phyloP scores from a whole-genome alignment of 139 green algal species.

The Deuterostichococcus epilithicus region DNA sequence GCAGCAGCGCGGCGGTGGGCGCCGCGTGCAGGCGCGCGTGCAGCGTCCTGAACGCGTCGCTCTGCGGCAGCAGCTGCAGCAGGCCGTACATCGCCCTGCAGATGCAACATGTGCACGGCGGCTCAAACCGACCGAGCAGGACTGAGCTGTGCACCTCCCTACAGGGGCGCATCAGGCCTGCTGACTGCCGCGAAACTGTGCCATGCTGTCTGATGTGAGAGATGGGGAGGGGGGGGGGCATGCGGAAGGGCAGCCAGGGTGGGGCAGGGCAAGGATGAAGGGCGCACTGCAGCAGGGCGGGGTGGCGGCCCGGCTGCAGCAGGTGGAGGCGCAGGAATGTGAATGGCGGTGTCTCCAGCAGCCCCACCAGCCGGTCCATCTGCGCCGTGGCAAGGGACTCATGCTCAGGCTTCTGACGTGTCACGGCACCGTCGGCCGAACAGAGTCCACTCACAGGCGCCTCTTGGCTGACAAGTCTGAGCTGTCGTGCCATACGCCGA shows the following conservation, averaged over 20 bases:
- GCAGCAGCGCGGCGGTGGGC: constrained; percentile 46
- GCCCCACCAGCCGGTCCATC: constrained; percentile 80
- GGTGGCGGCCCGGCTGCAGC: constrained; percentile 66
- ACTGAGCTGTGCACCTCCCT: constrained; percentile 9
- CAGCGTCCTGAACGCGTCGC: constrained; percentile 81
- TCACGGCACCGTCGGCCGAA: no score
- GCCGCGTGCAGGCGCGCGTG: constrained; percentile 53
- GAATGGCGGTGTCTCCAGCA: constrained; percentile 92
- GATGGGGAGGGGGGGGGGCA: no score
- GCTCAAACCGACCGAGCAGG: not conserved
- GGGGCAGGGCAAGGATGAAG: not conserved
- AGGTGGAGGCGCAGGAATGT: constrained; percentile 88
- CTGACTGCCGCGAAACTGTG: not conserved
- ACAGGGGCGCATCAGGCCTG: constrained; percentile 50
- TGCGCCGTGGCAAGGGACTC: constrained; percentile 25
- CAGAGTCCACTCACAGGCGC: no score
- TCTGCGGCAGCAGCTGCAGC: constrained; percentile 95
- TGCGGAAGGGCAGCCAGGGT: not conserved
- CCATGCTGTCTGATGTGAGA: not conserved
- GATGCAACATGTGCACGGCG: not conserved
- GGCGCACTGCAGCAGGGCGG: constrained; percentile 55
- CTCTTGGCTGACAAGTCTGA: no score
- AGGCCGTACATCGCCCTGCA: constrained; percentile 73
- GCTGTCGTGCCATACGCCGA: no score
- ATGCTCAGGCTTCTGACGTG: not conserved